These are phyloP conservation scores for Wickerhamiella nectarea DNA, from an alignment of 805 yeast species.

Conservation along the genomic window DNA sequence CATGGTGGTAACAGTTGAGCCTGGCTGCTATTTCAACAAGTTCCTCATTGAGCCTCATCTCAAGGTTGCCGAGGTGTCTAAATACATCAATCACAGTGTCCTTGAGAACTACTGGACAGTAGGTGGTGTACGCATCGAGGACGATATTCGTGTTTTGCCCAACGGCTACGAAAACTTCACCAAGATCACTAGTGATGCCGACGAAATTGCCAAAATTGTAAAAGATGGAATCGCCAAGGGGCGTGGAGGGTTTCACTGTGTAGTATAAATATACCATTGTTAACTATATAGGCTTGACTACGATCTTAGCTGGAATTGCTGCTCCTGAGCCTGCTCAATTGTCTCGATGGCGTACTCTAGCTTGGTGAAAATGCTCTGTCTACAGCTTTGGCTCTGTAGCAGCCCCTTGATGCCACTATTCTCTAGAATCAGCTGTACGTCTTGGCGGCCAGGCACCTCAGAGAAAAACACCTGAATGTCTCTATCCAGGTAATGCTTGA, in stretches of 20 bases:
- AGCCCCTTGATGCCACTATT: constrained; percentile 42
- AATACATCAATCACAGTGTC: constrained; percentile 49
- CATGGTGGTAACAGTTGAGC: constrained; percentile 90
- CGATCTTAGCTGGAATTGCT: no score
- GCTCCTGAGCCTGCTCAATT: constrained; percentile 12
- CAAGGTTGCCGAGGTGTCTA: constrained; percentile 30
- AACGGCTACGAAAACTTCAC: constrained; percentile 74
- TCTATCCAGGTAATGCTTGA: constrained; percentile 39
- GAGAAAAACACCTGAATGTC: constrained; percentile 46
- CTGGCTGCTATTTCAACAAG: constrained; percentile 85
- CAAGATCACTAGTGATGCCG: constrained; percentile 70
- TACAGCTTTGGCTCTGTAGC: constrained; percentile 23
- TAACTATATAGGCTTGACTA: no score
- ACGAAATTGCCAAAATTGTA: constrained; percentile 66
- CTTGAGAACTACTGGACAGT: constrained; percentile 69
- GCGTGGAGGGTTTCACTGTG: constrained; percentile 47
- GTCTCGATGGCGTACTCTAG: constrained; percentile 42
- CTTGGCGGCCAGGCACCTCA: constrained; percentile 38
- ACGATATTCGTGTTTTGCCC: constrained; percentile 68
- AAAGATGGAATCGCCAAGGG: constrained; percentile 50
- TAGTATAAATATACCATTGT: constrained; percentile 27
- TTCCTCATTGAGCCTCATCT: constrained; percentile 52
- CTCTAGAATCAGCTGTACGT: constrained; percentile 37
- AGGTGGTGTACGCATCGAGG: constrained; percentile 98
- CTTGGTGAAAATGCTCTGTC: constrained; percentile 32